Percentiles rank a stretch among this genome's conserved stretches.
These are phyloP conservation scores for Claviceps pusilla DNA, from an alignment of 2,329 filamentous ascomycete species.

Conservation along the genomic window DNA sequence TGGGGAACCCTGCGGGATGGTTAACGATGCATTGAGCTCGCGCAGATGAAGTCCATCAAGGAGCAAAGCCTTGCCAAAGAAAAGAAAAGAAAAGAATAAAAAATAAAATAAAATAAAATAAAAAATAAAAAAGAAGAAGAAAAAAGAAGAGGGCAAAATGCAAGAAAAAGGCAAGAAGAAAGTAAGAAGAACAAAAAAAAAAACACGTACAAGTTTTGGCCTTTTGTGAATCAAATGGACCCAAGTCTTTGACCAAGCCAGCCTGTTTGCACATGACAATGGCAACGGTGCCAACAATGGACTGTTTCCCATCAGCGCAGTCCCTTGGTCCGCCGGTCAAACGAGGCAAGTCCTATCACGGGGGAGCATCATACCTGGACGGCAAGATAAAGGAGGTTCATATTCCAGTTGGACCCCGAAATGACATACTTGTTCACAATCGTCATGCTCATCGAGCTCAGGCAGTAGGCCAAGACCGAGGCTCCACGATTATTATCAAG, in stretches of 20 bases:
- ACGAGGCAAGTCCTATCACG: too few species aligned
- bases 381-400: constrained; percentile 88
- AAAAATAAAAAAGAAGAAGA: not conserved
- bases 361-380: constrained; percentile 59
- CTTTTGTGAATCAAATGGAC: constrained; percentile 74
- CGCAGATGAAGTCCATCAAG: not conserved
- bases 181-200: not conserved
- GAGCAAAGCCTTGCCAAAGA: too few species aligned
- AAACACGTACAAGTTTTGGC: constrained; percentile 68
- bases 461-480: constrained; percentile 80
- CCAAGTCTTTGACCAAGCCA: constrained; percentile 67
- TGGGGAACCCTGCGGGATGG: constrained; percentile 63
- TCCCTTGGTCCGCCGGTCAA: not conserved
- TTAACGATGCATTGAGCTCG: not conserved
- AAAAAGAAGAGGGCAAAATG: not conserved
- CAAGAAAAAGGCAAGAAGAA: not conserved
- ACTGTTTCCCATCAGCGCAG: constrained; percentile 33
- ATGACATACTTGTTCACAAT: constrained; percentile 98
- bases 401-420: constrained; percentile 77
- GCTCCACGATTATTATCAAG: constrained; percentile 62
- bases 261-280: constrained; percentile 70
- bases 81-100: too few species aligned
- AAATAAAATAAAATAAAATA: not conserved
- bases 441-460: constrained; percentile 96
- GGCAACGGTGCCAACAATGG: constrained; percentile 71